Evolutionary conservation across 495 filamentous ascomycete species (phyloP).

Genomic region (Aspergillus biplanus): DNA sequence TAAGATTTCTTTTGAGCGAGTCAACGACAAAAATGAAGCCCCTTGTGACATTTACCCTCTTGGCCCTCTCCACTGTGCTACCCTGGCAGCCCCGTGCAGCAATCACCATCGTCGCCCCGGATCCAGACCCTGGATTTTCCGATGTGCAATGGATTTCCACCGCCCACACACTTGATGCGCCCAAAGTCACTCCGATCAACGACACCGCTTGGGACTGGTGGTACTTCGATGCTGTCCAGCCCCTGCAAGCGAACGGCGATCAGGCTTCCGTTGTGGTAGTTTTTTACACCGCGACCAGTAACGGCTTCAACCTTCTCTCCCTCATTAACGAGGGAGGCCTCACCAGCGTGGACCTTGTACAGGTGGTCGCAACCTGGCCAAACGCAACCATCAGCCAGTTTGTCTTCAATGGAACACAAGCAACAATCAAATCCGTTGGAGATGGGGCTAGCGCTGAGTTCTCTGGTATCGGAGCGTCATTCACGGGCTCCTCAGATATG

Average conservation of each 20-base stretch:
- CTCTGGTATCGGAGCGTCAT: not conserved
- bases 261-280: not conserved
- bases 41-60: not conserved
- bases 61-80: not conserved
- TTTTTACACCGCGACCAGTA: not conserved
- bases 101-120: not conserved
- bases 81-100: not conserved
- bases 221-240: conserved; percentile 6
- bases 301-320: not conserved
- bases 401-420: not conserved
- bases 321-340: not conserved
- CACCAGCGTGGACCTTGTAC: not conserved
- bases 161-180: not conserved
- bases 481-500: not conserved
- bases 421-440: not conserved
- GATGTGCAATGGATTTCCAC: not conserved
- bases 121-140: not conserved
- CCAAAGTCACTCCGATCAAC: conserved; percentile 6
- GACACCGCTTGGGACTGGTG: conserved; percentile 5
- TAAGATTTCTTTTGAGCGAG: too few species aligned
- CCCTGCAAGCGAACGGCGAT: not conserved
- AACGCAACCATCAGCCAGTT: not conserved
- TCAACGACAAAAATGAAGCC: not conserved
- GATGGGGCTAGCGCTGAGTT: not conserved
- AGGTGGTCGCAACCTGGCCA: not conserved